Evolutionary conservation across 75 land plant genomes (phyloP), one percentile per base, ranked within the genome.

Genomic region (Sequoiadendron giganteum): DNA sequence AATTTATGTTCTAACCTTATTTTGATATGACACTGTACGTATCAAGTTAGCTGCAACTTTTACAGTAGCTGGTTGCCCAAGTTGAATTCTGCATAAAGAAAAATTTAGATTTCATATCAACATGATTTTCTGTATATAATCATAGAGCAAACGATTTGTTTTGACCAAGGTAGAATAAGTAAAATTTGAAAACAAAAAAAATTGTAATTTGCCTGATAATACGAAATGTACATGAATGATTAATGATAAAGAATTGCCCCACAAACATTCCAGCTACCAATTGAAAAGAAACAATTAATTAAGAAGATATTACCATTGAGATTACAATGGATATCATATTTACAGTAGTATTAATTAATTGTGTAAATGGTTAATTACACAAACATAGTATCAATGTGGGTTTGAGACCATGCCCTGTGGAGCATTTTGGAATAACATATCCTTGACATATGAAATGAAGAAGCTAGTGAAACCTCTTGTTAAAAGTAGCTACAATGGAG

Each of bases 31-130:
- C 43, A 98, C 65, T 40, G 93, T 86, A 65, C 97, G 88, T 61
- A 94, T 90, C 85, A 97, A 93, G 77, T 92, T 97, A 82, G 97
- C 96, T 83, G 99, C 95, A 76, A 94, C 96, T 87, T 98, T 98
- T 25, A 98, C 99, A 84, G 99, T 97, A 40, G 99, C 93, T 89
- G 95, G 99, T 90, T 95, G 95, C 47, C 99, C 99, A 48, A 95
- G 94, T 86, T 95, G 97, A 84, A 96, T 97, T 90, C 99, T 97
- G 93, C 88, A 77, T 36, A 48, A 15, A 45, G 7, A 25, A 88
- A 87, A 21, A 82, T 0, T 82, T 40, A 30, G 38, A 82, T 39
- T 82, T 48, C 25, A 49, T 49, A 56, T 54, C 86, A 54, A 86
- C 87, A 86, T 86, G 77, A 30, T 73, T 38, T 75, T 15, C 34